Evolutionary conservation across 2,329 filamentous ascomycete species (phyloP).

Genomic region (Pyrenochaeta sp.): DNA sequence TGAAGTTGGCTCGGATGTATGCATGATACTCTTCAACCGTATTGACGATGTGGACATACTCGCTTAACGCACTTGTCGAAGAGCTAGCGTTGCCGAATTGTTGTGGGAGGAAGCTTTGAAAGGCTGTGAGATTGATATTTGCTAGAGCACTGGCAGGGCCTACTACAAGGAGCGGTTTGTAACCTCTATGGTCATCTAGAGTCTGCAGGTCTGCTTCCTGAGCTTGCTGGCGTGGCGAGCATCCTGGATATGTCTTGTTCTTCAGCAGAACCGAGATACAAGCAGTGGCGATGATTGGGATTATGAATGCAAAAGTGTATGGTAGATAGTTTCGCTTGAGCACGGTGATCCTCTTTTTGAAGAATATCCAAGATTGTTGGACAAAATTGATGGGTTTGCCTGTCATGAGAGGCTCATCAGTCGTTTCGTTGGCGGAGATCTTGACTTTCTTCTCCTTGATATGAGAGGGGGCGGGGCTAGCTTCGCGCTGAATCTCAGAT

Average conservation of each 20-base stretch:
- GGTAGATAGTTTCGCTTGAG: conserved; percentile 79
- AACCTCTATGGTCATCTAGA: conserved; percentile 8
- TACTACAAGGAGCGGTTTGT: conserved; percentile 25
- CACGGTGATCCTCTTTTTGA: conserved; percentile 77
- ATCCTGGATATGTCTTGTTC: conserved; percentile 58
- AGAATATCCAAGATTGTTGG: conserved; percentile 74
- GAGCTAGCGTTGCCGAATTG: conserved; percentile 18
- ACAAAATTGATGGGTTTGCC: conserved; percentile 73
- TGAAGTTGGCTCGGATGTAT: conserved; percentile 68
- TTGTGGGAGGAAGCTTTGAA: conserved; percentile 45
- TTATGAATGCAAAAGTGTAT: conserved; percentile 73
- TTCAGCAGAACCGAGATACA: conserved; percentile 77
- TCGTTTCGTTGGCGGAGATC: not conserved
- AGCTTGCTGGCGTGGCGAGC: conserved; percentile 46
- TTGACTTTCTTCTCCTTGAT: conserved; percentile 24
- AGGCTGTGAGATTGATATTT: conserved; percentile 21
- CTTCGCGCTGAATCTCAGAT: not conserved
- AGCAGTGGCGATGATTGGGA: conserved; percentile 79
- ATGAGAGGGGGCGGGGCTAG: conserved; percentile 21
- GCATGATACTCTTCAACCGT: conserved; percentile 71
- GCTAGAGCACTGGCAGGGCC: conserved; percentile 40
- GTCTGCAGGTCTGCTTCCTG: conserved; percentile 15
- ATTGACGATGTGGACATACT: conserved; percentile 62
- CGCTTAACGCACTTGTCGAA: conserved; percentile 8
- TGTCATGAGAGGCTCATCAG: conserved; percentile 60